Evolutionary conservation across 257 asterid genomes (phyloP).

Genomic region (Ilex aquifolium): DNA sequence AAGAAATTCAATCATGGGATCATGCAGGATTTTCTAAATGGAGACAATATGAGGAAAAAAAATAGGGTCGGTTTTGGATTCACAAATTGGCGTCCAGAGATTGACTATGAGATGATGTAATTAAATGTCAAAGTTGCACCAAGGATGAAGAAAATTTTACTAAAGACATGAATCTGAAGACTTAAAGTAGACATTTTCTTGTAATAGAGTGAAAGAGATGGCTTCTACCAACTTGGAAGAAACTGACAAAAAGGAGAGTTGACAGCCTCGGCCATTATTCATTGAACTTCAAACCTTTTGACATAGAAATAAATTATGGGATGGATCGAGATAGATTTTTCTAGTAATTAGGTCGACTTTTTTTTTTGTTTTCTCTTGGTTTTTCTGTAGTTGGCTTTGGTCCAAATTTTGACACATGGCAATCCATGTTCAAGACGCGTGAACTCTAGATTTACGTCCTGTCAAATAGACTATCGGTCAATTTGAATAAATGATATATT

Average conservation of each 20-base stretch:
- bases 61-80: too few species aligned
- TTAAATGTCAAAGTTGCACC: neutral
- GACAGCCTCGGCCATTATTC: constrained; percentile 2
- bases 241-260: constrained; percentile 9
- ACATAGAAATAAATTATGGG: neutral
- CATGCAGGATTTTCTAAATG: too few species aligned
- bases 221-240: constrained; percentile 12
- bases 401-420: too few species aligned
- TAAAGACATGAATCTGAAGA: neutral
- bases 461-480: too few species aligned
- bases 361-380: neutral
- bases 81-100: too few species aligned
- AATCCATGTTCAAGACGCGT: too few species aligned
- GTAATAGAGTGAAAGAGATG: constrained; percentile 12
- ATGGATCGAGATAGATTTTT: neutral
- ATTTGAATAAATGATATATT: too few species aligned
- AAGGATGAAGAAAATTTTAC: neutral
- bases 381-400: neutral
- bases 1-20: too few species aligned
- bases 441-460: too few species aligned
- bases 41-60: too few species aligned
- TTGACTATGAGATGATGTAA: neutral
- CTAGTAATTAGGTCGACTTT: neutral
- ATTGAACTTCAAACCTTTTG: constrained; percentile 11
- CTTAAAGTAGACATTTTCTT: neutral